phyloP scores from a whole-genome alignment of 768 basidiomycete genomes.

The Mycena indigotica region DNA sequence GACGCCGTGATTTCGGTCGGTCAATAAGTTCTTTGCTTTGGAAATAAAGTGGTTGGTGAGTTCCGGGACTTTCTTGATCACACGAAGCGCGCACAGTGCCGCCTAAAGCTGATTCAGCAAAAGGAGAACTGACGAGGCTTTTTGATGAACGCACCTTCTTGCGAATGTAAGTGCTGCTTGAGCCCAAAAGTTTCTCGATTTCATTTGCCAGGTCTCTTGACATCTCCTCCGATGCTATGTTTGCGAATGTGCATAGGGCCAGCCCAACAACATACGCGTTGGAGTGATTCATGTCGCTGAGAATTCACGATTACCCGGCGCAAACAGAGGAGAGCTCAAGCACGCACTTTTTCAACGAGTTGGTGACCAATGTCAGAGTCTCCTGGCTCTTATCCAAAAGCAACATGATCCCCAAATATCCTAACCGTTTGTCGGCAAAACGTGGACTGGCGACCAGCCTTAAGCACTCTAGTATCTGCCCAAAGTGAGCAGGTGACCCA shows the following conservation, averaged over 20 bases:
- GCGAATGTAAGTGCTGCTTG: slow-evolving; percentile 97
- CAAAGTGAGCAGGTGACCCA: slow-evolving; percentile 97
- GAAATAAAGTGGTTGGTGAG: slow-evolving; percentile 87
- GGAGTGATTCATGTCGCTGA: slow-evolving; percentile 97
- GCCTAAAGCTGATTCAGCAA: slow-evolving; percentile 54
- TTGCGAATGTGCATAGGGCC: slow-evolving; percentile 96
- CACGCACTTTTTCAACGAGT: slow-evolving; percentile 93
- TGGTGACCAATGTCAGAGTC: slow-evolving; percentile 94
- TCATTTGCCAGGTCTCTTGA: slow-evolving; percentile 97
- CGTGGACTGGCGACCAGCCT: slow-evolving; percentile 93
- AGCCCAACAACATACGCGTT: slow-evolving; percentile 99
- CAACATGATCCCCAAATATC: slow-evolving; percentile 97
- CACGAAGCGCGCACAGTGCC: slow-evolving; percentile 89
- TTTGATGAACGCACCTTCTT: slow-evolving; percentile 82
- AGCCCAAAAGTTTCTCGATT: slow-evolving; percentile 95
- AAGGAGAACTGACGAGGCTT: slow-evolving; percentile 4
- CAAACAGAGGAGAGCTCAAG: too few species aligned
- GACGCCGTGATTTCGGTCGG: slow-evolving; percentile 97
- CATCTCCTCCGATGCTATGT: slow-evolving; percentile 99
- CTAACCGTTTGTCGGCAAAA: slow-evolving; percentile 94
- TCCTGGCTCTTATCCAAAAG: slow-evolving; percentile 97
- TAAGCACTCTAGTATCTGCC: slow-evolving; percentile 96
- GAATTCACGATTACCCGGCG: slow-evolving; percentile 11
- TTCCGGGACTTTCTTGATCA: slow-evolving; percentile 95
- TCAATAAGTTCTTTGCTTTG: slow-evolving; percentile 87